Conservation (phyloP, 2,329 filamentous ascomycete genomes). For the Thielaviopsis musarum region DNA sequence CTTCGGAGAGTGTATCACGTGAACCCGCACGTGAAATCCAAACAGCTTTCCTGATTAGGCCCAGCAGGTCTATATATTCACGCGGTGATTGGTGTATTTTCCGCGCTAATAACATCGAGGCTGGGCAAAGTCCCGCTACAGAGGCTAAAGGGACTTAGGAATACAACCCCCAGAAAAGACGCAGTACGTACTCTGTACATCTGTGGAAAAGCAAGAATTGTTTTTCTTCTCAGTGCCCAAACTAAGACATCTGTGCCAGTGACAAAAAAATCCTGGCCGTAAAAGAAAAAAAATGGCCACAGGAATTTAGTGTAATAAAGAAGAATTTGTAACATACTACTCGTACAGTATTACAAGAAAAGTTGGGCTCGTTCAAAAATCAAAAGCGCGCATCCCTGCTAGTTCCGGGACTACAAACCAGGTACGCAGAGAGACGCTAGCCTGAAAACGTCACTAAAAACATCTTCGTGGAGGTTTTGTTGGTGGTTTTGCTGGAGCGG, state of each 20-base stretch:
- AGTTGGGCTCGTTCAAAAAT: not conserved
- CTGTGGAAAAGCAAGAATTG: too few species aligned
- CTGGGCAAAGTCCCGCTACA: not conserved
- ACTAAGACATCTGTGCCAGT: not conserved
- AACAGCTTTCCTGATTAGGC: not conserved
- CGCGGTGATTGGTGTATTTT: not conserved
- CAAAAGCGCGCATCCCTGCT: not conserved
- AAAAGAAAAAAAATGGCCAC: too few species aligned
- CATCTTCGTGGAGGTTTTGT: not conserved
- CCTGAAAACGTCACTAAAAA: not conserved
- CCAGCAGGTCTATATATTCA: too few species aligned
- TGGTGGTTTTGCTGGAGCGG: too few species aligned
- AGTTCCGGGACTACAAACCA: not conserved
- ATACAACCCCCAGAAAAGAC: not conserved
- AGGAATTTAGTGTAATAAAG: not conserved
- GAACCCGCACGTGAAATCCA: not conserved
- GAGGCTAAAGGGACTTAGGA: not conserved
- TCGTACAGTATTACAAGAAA: too few species aligned
- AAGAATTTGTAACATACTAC: not conserved
- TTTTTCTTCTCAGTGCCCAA: too few species aligned
- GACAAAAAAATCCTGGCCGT: too few species aligned
- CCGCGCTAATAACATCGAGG: not conserved
- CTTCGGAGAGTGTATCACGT: not conserved
- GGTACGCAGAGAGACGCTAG: not conserved
- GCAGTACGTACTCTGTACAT: not conserved